Conservation (phyloP, 441 rosid genomes). For the Erysimum pusillum region DNA sequence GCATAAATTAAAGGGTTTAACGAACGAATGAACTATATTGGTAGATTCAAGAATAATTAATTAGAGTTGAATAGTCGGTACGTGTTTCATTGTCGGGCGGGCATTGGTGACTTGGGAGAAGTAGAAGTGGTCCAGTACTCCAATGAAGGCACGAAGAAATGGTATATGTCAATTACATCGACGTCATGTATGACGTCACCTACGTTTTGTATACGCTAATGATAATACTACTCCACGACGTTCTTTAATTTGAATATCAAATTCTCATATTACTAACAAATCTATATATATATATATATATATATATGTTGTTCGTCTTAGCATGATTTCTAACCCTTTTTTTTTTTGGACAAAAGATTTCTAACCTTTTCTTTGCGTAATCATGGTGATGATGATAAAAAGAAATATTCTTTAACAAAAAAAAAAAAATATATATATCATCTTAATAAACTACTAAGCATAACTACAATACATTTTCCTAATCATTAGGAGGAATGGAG, state of each 20-base stretch:
- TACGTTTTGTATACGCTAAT: background rate
- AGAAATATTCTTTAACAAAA: too few species aligned
- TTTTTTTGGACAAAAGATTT: too few species aligned
- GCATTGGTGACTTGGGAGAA: conserved; percentile 24
- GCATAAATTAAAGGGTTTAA: background rate
- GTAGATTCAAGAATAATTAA: background rate
- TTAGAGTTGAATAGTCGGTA: background rate
- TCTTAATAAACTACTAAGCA: background rate
- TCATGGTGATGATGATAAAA: background rate
- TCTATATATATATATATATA: too few species aligned
- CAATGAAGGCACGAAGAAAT: conserved; percentile 7
- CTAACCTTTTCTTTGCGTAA: too few species aligned
- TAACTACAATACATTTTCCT: too few species aligned
- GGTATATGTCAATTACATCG: background rate
- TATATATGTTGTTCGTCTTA: too few species aligned
- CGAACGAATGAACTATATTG: background rate
- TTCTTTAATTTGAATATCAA: background rate
- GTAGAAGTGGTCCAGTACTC: background rate
- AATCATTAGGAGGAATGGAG: too few species aligned
- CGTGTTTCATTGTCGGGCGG: background rate
- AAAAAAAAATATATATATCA: too few species aligned
- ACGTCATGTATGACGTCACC: conserved; percentile 11
- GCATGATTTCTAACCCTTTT: too few species aligned
- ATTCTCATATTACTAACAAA: background rate
- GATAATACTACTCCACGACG: background rate